A percentile compares a stretch with the other conserved stretches of the same genome.
These are phyloP conservation scores for Tilletiopsis washingtonensis DNA, from an alignment of 1,284 basidiomycete genomes.

Conservation along the genomic window DNA sequence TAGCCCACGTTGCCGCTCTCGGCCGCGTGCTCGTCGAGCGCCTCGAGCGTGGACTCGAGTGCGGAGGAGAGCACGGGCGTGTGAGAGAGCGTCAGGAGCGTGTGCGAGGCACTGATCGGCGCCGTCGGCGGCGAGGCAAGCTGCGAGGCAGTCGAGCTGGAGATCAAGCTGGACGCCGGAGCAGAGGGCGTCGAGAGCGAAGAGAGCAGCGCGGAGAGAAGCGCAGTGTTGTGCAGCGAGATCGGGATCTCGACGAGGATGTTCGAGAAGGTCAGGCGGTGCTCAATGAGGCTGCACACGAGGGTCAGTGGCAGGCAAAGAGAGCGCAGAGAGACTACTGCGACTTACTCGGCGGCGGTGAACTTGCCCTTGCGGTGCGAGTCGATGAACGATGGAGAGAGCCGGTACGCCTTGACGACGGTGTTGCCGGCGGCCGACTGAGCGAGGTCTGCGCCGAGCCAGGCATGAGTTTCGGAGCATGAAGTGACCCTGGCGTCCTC, in stretches of 20 bases:
- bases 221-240: conserved; percentile 74
- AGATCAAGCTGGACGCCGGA: conserved; percentile 22
- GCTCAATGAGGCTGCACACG: conserved; percentile 63
- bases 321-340: background rate
- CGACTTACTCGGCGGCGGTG: conserved; percentile 56
- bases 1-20: conserved; percentile 73
- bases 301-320: background rate
- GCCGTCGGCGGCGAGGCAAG: conserved; percentile 34
- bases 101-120: conserved; percentile 31
- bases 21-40: conserved; percentile 40
- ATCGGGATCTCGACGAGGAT: conserved; percentile 86
- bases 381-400: conserved; percentile 73
- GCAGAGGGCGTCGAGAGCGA: conserved; percentile 55
- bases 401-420: conserved; percentile 80
- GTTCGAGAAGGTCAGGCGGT: conserved; percentile 78
- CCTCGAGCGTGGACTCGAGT: conserved; percentile 43
- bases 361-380: conserved; percentile 82
- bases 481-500: too few species aligned
- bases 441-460: conserved; percentile 43
- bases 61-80: conserved; percentile 44
- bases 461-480: too few species aligned
- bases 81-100: conserved; percentile 42
- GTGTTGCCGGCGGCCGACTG: conserved; percentile 67
- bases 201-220: conserved; percentile 76
- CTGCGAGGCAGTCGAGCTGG: conserved; percentile 18